Evolutionary conservation across 192 early-diverging fungal species (phyloP).

Genomic region (Coemansia furcata): DNA sequence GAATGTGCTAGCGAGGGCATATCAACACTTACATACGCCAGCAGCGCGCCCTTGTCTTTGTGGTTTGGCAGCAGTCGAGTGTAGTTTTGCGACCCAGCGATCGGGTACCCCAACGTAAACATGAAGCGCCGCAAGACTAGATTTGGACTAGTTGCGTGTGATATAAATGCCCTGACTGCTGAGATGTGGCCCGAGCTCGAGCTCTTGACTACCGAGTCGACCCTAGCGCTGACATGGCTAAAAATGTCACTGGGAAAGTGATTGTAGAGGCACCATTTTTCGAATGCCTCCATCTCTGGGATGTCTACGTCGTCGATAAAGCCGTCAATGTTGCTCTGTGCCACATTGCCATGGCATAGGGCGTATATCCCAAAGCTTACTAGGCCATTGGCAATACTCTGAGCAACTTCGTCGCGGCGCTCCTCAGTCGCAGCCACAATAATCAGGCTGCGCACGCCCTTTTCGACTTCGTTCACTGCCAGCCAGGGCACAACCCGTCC

Average conservation of each 20-base stretch:
- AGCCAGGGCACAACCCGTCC: conserved; percentile 33
- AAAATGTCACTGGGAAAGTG: conserved; percentile 36
- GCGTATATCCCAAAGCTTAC: conserved; percentile 31
- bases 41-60: conserved; percentile 58
- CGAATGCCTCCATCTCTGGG: neutral
- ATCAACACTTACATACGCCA: conserved; percentile 45
- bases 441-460: conserved; percentile 57
- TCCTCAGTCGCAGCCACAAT: conserved; percentile 23
- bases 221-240: conserved; percentile 6
- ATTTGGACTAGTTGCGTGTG: conserved; percentile 27
- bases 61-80: conserved; percentile 56
- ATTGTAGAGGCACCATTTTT: conserved; percentile 30
- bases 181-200: conserved; percentile 29
- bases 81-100: conserved; percentile 58
- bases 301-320: neutral
- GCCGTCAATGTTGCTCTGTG: conserved; percentile 15
- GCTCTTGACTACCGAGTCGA: conserved; percentile 10
- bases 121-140: conserved; percentile 57
- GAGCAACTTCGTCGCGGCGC: neutral
- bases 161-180: conserved; percentile 19
- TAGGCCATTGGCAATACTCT: conserved; percentile 7
- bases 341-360: conserved; percentile 45
- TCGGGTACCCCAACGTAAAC: conserved; percentile 46
- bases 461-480: conserved; percentile 56
- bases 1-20: conserved; percentile 42